Percentiles rank a stretch among this genome's conserved stretches.
Conservation (phyloP, 371 early-diverging fungal genomes). For the Haplosporangium sp. region DNA sequence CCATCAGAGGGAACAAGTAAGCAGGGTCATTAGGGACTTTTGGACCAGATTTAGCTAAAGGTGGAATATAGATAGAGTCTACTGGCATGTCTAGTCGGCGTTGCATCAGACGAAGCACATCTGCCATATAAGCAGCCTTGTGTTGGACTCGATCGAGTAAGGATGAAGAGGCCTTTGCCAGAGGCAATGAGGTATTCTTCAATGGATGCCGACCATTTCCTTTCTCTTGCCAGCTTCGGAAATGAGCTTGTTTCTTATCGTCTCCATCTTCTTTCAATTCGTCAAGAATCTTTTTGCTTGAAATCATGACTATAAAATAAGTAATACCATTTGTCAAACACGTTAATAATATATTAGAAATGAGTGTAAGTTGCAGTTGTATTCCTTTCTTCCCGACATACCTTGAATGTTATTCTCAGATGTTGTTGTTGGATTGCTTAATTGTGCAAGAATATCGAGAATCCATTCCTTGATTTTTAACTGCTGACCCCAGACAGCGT, state of each 20-base stretch:
- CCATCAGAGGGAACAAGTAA: constrained; percentile 12
- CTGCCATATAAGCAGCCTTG: not conserved
- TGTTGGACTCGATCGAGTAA: constrained; percentile 13
- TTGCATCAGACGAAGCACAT: not conserved
- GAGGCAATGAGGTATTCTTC: not conserved
- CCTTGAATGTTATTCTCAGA: not conserved
- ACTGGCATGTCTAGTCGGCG: not conserved
- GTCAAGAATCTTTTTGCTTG: not conserved
- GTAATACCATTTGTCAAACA: not conserved
- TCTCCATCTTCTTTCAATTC: not conserved
- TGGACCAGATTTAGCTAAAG: constrained; percentile 12
- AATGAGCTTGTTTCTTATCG: constrained; percentile 7
- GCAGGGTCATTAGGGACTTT: not conserved
- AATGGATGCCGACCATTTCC: not conserved
- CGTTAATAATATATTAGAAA: not conserved
- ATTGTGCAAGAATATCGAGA: constrained; percentile 9
- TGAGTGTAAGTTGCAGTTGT: not conserved
- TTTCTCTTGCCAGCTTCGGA: not conserved
- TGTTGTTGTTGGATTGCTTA: not conserved
- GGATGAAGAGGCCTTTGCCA: not conserved
- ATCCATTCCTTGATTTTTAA: constrained; percentile 10
- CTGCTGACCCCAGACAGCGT: constrained; percentile 6
- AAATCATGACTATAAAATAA: not conserved
- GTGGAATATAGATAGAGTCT: constrained; percentile 7
- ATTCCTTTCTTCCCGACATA: not conserved